Evolutionary conservation across 2,329 filamentous ascomycete species (phyloP), one percentile per base, ranked within the genome.

Genomic region (Fusarium hostae): DNA sequence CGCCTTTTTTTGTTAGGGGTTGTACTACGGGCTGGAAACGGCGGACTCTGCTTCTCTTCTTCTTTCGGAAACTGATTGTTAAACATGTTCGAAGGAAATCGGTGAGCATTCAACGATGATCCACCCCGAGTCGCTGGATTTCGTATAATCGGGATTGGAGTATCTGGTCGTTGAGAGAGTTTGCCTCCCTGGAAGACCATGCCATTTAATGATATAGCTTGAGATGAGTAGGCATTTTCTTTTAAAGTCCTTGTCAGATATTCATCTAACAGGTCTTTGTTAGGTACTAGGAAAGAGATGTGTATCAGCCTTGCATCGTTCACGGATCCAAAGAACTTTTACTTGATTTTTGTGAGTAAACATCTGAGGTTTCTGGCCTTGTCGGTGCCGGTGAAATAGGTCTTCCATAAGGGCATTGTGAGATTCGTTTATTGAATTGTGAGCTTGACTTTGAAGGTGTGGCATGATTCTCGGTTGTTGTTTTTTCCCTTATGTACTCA

Each of bases 261-360:
- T 9, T 39, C 37, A n/a, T 39, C 18, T 10, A 43, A 12, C 0
- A 18, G 16, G 6, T 18, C 15, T 24, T 24, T 16, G 15, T 3
- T 12, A 2, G 15, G 22, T 43, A 43, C 22, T 43, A 24, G 16
- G 1, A 43, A 43, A 11, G 15, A 22, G 6, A 24, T 24, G 9
- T 10, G 6, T 3, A 24, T 43, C 1, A 43, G 40, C 6, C 2
- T 18, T 16, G 15, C 3, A 6, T 18, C 6, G 2, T 4, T 8
- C 2, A 15, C 22, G 9, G 6, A 11, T 11, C 6, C 0, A 8
- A 3, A 8, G 15, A 1, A 0, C 4, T 12, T 0, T 12, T 8
- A 44, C 41, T 3, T 12, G 43, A 0, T 0, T 10, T 47, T 28
- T n/a, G 26, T 11, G 20, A 5, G 2, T 30, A 15, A 8, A 8